Base-by-base conservation (phyloP, 805 yeast genomes). In the Jamesozyma spencerorum region DNA sequence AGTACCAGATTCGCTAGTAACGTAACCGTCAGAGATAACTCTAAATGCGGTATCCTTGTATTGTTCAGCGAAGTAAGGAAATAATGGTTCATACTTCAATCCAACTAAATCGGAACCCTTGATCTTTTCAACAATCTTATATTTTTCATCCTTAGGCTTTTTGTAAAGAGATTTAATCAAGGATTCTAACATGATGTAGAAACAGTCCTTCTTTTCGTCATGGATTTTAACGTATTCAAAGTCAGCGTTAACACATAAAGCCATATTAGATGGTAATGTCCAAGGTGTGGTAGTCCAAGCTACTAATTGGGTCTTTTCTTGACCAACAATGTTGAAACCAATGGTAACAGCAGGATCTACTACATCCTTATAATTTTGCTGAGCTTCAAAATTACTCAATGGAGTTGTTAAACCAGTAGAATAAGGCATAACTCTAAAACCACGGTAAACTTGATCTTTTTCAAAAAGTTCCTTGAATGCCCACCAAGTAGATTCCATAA, bases 211-310 rank as follows among this genome's bases (percentile, higher is more conserved):
- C 48, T 79, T 86, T 68, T 90, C 97, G 61, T 92, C 97, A 53
- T 70, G 80, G 48, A 92, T 85, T 71, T 92, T 94, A 53, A 84
- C 83, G 58, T 92, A 92, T 66, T 87, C 97, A 47, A 86, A 79
- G 10, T 78, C 75, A 40, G 96, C 94, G 68, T 92, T 76, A 34
- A 92, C 97, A 58, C 95, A 88, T 47, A 92, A 74, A 12, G 88
- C 90, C 61, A 92, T 67, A 64, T 92, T 90, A 22, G 95, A 84
- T 32, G 98, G 98, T 59, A 92, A 72, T 38, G 99, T 94, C 99
- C 99, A 92, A 39, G 99, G 99, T 19, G 99, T 92, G 45, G 99
- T 92, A 34, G 99, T 92, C 99, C 99, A 92, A 8, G 97, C 97
- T 31, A 92, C 88, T 50, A 92, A 70, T 49, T 75, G 70, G 40